Evolutionary conservation across 176 grass and related monocot genomes (phyloP), one percentile per base, ranked within the genome.

Genomic region (Ensete ventricosum): DNA sequence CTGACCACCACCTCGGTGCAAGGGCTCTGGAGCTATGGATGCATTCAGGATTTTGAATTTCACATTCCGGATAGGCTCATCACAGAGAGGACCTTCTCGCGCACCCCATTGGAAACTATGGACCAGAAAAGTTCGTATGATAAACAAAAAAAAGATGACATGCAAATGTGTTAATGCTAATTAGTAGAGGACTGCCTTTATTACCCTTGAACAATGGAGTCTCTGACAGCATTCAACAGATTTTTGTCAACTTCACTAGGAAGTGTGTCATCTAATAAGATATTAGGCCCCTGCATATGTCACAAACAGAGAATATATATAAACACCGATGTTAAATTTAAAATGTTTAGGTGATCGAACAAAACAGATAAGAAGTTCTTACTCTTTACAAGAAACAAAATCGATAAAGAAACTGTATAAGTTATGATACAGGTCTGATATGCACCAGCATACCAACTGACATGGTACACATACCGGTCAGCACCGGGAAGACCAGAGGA

Each of bases 11-110:
- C 95, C 95, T 82, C 95, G 86, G 53, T 99, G 88, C 84, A 99
- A 87, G 64, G 95, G 95, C 67, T 99, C 95, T 73, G 82, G 78
- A 66, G 95, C 86, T 69, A 99, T 89, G 49, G 82, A 93, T 62
- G 95, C 95, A 89, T 98, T 93, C 64, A 93, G 64, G 52, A 98
- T 98, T 83, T 98, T 98, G 78, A 98, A 93, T 75, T 98, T 98
- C 53, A 93, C 95, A 67, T 98, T 98, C 24, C 95, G 87, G 70
- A 98, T 98, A 69, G 90, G 95, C 76, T 98, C 95, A 73, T 98
- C 95, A 68, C 95, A 98, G 72, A 98, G 77, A 66, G 95, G 95
- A 63, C 95, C 95, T 90, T 98, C 95, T 81, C 95, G 87, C 17
- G 95, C 95, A n/a, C 95, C 95, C 95, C 95, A 98, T 71, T 98